Evolutionary conservation across 495 filamentous ascomycete genomes (phyloP).

Genomic region (Tetracladium setigerum): DNA sequence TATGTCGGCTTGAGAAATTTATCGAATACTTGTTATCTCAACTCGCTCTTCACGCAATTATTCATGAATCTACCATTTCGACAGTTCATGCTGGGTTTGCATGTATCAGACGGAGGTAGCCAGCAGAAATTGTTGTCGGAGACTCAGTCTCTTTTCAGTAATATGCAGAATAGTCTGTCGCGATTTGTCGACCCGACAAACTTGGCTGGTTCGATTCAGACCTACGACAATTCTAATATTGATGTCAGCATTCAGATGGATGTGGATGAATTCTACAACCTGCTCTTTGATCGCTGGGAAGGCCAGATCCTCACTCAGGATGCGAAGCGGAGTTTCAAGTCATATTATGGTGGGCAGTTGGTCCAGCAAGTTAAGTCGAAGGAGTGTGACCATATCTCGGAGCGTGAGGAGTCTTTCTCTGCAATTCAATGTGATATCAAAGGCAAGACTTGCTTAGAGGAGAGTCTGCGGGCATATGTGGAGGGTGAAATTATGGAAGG

Average conservation of each 20-base stretch:
- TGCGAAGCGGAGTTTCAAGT: constrained; percentile 68
- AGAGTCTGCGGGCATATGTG: constrained; percentile 89
- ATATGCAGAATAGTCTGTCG: constrained; percentile 73
- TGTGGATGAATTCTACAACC: constrained; percentile 94
- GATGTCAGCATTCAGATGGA: constrained; percentile 93
- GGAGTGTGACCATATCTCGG: constrained; percentile 90
- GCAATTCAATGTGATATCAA: constrained; percentile 97
- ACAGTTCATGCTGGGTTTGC: constrained; percentile 65
- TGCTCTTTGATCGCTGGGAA: constrained; percentile 88
- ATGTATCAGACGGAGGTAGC: constrained; percentile 43
- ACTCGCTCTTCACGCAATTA: constrained; percentile 89
- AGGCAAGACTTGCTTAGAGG: constrained; percentile 74
- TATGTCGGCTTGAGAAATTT: constrained; percentile 84
- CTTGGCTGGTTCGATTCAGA: constrained; percentile 68
- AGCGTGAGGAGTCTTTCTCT: constrained; percentile 82
- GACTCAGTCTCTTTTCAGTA: constrained; percentile 73
- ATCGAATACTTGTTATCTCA: constrained; percentile 95
- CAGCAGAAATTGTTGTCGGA: constrained; percentile 65
- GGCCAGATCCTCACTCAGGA: constrained; percentile 61
- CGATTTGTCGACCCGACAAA: constrained; percentile 66
- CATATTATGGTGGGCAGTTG: constrained; percentile 84
- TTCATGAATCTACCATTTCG: constrained; percentile 95
- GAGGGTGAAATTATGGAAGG: constrained; percentile 97
- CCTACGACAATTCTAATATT: constrained; percentile 77
- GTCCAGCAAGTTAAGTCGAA: constrained; percentile 94